Conservation (phyloP, 768 basidiomycete genomes). For the Saitozyma podzolica region DNA sequence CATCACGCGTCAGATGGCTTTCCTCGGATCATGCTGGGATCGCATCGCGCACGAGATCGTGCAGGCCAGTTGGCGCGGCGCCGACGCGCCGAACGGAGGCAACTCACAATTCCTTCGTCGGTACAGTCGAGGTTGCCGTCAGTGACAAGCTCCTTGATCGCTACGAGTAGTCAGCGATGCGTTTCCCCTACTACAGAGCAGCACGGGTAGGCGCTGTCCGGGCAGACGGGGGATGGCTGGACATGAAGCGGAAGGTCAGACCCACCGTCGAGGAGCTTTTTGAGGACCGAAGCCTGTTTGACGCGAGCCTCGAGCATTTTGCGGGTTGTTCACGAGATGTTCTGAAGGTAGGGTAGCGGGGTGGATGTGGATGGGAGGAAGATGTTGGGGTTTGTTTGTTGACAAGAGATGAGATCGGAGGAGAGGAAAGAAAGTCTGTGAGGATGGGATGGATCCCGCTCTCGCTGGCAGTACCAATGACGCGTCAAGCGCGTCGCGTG, state of each 20-base stretch:
- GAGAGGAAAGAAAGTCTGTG: conserved; percentile 4
- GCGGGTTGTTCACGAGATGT: no score
- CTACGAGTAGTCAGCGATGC: conserved; percentile 55
- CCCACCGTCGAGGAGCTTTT: conserved; percentile 89
- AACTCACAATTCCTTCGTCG: conserved; percentile 83
- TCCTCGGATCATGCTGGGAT: neutral
- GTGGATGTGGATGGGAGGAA: no score
- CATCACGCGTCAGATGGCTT: neutral
- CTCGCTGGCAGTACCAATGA: neutral
- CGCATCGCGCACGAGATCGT: neutral
- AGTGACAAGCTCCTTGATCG: conserved; percentile 94
- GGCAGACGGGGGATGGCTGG: neutral
- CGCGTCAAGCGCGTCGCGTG: neutral
- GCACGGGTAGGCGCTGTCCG: no score
- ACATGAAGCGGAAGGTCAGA: conserved; percentile 7
- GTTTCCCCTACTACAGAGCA: neutral
- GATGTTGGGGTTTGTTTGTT: neutral
- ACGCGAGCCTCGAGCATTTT: conserved; percentile 75
- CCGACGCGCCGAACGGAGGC: neutral
- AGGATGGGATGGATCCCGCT: neutral
- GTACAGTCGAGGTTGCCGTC: conserved; percentile 98
- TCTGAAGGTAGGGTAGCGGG: no score
- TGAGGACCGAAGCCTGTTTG: conserved; percentile 79
- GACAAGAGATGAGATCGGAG: conserved; percentile 3
- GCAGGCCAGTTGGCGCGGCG: no score